Base-by-base conservation (phyloP, 129 eudicot species). In the Helichrysum umbraculigerum region DNA sequence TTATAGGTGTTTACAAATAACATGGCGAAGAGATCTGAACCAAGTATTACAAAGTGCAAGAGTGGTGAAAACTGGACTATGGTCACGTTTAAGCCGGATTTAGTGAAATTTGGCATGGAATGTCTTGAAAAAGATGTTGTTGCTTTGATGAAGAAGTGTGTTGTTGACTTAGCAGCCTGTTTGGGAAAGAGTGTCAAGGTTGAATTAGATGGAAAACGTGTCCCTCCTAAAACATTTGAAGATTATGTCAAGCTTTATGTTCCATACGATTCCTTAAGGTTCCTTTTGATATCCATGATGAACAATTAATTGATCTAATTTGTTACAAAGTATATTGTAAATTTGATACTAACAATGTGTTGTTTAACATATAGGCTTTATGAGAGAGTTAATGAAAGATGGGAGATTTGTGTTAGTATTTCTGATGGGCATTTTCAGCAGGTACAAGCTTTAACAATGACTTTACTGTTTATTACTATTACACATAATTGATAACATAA, bases 401-500 rank as follows among this genome's bases (percentile, higher is more conserved):
- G 97, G 98, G 93, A 94, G 82, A 65, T 94, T 14, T 88, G 91
- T 75, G 81, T 94, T 51, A 83, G 96, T 83, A 58, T 78, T 22
- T 88, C 97, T 74, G 97, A 94, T 42, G 98, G 98, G 17, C 97
- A 94, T 71, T 94, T 94, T 78, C 93, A 94, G 70, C 98, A 94
- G 96, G 97, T 93, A 85, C 7, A 3, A 2, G 19, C 28, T 3
- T 39, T 44, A 32, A 35, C 8, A 32, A 2, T n/a, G 47, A 32
- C 54, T 20, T 3, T 0, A 6, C 71, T 10, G 12, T 4, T 7
- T 71, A 47, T 22, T 28, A 4, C 54, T 56, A 12, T 20, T 42
- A 58, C 10, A 32, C 47, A 28, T 39, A 54, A 25, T 22, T 20
- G 35, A 22, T 22, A 67, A 61, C 44, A 41, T 35, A 62, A 14